These are phyloP conservation scores for Nectriaceae sp. DNA, from an alignment of 2,329 filamentous ascomycete species.

Conservation along the genomic window DNA sequence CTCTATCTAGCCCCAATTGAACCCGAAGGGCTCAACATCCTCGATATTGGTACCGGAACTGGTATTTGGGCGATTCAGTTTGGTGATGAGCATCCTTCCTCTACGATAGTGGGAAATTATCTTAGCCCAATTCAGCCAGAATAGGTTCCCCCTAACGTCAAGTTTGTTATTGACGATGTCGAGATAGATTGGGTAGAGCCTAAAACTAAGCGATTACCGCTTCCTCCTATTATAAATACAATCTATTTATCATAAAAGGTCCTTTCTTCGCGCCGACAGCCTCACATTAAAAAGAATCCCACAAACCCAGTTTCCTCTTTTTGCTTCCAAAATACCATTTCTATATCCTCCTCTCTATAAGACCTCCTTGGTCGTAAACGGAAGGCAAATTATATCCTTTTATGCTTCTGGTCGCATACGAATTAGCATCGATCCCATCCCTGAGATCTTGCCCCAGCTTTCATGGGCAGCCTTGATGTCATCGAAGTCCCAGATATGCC, in stretches of 20 bases:
- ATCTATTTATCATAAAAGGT: no score
- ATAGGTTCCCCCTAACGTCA: slow-evolving; percentile 58
- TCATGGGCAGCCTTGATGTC: slow-evolving; percentile 40
- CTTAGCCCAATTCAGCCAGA: slow-evolving; percentile 59
- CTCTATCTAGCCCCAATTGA: slow-evolving; percentile 45
- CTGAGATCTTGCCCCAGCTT: slow-evolving; percentile 36
- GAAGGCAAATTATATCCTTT: no score
- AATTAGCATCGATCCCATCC: slow-evolving; percentile 39
- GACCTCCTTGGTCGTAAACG: no score
- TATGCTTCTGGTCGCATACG: no score
- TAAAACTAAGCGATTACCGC: no score
- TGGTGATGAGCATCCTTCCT: slow-evolving; percentile 53
- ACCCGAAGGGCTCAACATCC: slow-evolving; percentile 42
- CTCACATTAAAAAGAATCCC: no score
- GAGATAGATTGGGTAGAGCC: slow-evolving; percentile 56
- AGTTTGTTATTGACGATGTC: slow-evolving; percentile 61
- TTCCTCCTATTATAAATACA: no score
- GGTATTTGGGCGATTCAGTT: slow-evolving; percentile 55
- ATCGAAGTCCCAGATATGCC: slow-evolving; percentile 43
- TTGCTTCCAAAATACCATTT: no score
- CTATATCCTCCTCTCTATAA: no score
- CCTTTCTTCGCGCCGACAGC: no score
- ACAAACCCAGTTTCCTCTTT: no score
- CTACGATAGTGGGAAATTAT: slow-evolving; percentile 60
- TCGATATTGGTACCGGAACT: slow-evolving; percentile 62